Evolutionary conservation across 2,329 filamentous ascomycete species (phyloP).

Genomic region (Sporothrix brunneoviolacea): DNA sequence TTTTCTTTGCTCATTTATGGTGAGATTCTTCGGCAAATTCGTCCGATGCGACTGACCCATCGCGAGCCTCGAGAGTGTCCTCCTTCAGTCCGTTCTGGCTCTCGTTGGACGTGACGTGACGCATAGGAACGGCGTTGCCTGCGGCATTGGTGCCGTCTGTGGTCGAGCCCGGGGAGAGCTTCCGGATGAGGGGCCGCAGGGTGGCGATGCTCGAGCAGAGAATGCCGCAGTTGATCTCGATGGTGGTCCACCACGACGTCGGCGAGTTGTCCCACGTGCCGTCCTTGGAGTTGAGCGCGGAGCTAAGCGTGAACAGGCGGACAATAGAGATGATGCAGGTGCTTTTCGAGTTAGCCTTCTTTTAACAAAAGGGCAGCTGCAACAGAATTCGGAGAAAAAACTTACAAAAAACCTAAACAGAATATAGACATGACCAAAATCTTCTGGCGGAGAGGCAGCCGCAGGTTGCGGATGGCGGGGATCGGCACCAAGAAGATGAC

Average conservation of each 20-base stretch:
- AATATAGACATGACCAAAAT: conserved; percentile 81
- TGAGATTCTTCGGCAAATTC: background rate
- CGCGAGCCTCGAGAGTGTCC: background rate
- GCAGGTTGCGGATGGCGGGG: conserved; percentile 79
- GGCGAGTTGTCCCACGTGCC: conserved; percentile 27
- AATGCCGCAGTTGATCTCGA: conserved; percentile 87
- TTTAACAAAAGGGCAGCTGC: conserved; percentile 10
- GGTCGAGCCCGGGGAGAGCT: background rate
- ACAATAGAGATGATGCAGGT: conserved; percentile 67
- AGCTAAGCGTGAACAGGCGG: conserved; percentile 32
- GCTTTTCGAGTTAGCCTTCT: conserved; percentile 37
- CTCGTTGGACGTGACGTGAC: background rate
- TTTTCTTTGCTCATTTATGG: background rate
- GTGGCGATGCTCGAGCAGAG: conserved; percentile 85
- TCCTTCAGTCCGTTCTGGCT: conserved; percentile 2
- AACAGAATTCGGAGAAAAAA: background rate
- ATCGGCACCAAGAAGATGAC: conserved; percentile 82
- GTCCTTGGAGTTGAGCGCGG: conserved; percentile 52
- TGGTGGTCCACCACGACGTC: conserved; percentile 66
- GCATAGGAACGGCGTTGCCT: background rate
- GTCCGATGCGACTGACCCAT: background rate
- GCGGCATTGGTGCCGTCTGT: background rate
- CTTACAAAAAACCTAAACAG: conserved; percentile 67
- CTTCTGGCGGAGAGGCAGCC: conserved; percentile 77
- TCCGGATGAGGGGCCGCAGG: conserved; percentile 68